Base-by-base conservation (phyloP, 2,329 filamentous ascomycete species). In the Xylariaceae sp. region DNA sequence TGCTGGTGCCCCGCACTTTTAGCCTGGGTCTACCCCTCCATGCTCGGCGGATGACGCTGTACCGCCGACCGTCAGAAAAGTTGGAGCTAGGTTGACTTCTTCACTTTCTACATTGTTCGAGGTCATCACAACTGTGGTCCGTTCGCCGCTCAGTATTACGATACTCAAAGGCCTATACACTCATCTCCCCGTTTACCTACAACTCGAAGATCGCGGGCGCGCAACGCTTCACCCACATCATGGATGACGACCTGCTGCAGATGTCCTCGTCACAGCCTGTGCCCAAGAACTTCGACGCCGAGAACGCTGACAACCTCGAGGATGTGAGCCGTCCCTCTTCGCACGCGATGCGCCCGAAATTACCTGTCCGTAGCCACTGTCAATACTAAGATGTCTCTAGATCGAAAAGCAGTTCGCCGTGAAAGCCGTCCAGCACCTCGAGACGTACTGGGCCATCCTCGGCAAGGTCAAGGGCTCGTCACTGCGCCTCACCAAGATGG, bases 381-480 rank as follows among this genome's bases (percentile, higher is more conserved):
- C 22, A 4, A 27, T 27, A 27, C 22, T 27, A 27, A 27, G 22
- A 6, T 11, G 36, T 14, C 32, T 30, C 39, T 58, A 95, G 89
- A 96, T 99, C 68, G 94, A 99, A 81, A 96, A 96, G 80, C 94
- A 97, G 71, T 99, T 99, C 65, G 94, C 94, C 30, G 94, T 99
- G 63, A 97, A 97, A 78, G 91, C 87, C 45, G 94, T 97, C 35
- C 89, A 96, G 71, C 94, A 99, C 71, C 89, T 99, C 80, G 82
- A 89, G 66, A 96, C 92, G 43, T 97, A 99, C 79, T 99, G 92
- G 92, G 78, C 85, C 45, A 92, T 99, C 66, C 87, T 99, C 62
- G 87, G 96, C 71, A 90, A 87, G 67, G 82, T 95, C 59, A 89
- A 83, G 61, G 94, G 92, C 59, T 96, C 90, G n/a, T 76, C 85